Percentiles rank a stretch among this genome's conserved stretches.
Evolutionary conservation across 2,329 filamentous ascomycete genomes (phyloP).

Genomic region (Capronia coronata): DNA sequence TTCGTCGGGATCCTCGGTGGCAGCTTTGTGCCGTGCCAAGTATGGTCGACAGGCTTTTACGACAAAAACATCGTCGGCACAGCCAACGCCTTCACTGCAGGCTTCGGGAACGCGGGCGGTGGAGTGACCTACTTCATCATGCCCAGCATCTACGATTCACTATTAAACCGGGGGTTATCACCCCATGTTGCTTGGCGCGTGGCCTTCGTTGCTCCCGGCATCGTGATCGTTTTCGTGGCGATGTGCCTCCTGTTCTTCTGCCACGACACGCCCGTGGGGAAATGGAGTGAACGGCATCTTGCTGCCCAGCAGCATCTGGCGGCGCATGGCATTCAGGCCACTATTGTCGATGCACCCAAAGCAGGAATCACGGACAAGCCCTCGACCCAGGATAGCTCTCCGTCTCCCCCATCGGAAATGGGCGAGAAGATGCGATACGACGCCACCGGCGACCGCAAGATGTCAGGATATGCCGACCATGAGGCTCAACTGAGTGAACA

Average conservation of each 20-base stretch:
- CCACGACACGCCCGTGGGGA: conserved; percentile 74
- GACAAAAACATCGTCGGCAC: conserved; percentile 89
- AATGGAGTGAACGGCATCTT: conserved; percentile 66
- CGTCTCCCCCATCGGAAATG: conserved; percentile 24
- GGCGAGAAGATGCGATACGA: conserved; percentile 33
- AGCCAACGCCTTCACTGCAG: conserved; percentile 76
- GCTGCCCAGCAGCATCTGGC: conserved; percentile 51
- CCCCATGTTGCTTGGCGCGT: conserved; percentile 73
- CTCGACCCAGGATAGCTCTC: conserved; percentile 25
- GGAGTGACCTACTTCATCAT: conserved; percentile 92
- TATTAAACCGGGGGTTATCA: conserved; percentile 57
- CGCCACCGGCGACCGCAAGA: conserved; percentile 28
- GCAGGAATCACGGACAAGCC: conserved; percentile 32
- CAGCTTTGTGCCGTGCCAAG: conserved; percentile 59
- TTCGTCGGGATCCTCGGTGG: conserved; percentile 42
- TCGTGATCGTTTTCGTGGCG: conserved; percentile 62
- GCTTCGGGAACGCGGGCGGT: conserved; percentile 80
- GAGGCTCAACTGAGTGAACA: conserved; percentile 43
- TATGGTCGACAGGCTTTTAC: conserved; percentile 80
- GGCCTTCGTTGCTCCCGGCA: conserved; percentile 74
- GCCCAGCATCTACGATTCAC: conserved; percentile 78
- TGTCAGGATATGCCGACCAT: conserved; percentile 31
- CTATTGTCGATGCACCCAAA: conserved; percentile 20
- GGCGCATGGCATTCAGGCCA: conserved; percentile 37
- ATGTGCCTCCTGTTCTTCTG: conserved; percentile 66